Percentiles rank a stretch among this genome's conserved stretches.
phyloP scores from a whole-genome alignment of 1,284 basidiomycete species.

The Entoloma clypeatum region DNA sequence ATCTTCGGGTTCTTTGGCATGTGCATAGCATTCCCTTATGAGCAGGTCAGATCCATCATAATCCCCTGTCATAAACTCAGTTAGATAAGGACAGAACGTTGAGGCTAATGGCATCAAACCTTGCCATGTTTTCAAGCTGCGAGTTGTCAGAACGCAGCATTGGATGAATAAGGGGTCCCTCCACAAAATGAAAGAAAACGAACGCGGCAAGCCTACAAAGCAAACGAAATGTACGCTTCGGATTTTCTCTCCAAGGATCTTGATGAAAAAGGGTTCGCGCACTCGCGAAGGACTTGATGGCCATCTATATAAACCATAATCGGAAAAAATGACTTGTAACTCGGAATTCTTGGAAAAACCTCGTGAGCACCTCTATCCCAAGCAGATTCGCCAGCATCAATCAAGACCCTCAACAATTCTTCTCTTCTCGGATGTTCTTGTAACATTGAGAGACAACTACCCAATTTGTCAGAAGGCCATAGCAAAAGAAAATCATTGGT shows the following conservation, averaged over 20 bases:
- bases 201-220: slow-evolving; percentile 58
- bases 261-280: slow-evolving; percentile 51
- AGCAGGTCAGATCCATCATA: slow-evolving; percentile 47
- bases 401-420: slow-evolving; percentile 54
- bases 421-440: slow-evolving; percentile 57
- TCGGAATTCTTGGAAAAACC: slow-evolving; percentile 30
- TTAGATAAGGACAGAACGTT: neutral
- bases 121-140: slow-evolving; percentile 60
- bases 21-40: slow-evolving; percentile 48
- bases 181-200: slow-evolving; percentile 24
- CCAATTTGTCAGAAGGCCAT: slow-evolving; percentile 3
- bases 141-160: slow-evolving; percentile 3
- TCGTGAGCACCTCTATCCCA: slow-evolving; percentile 69
- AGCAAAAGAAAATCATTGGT: neutral
- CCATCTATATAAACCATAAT: slow-evolving; percentile 46
- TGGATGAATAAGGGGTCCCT: slow-evolving; percentile 6
- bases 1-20: slow-evolving; percentile 48
- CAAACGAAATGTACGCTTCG: slow-evolving; percentile 45
- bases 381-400: slow-evolving; percentile 66
- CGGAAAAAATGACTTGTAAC: neutral
- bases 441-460: slow-evolving; percentile 58
- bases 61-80: slow-evolving; percentile 38
- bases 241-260: slow-evolving; percentile 51
- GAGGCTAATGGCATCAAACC: slow-evolving; percentile 29
- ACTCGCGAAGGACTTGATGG: slow-evolving; percentile 55